Base-by-base conservation (phyloP, 2,329 filamentous ascomycete species). In the Diaporthe sp. region DNA sequence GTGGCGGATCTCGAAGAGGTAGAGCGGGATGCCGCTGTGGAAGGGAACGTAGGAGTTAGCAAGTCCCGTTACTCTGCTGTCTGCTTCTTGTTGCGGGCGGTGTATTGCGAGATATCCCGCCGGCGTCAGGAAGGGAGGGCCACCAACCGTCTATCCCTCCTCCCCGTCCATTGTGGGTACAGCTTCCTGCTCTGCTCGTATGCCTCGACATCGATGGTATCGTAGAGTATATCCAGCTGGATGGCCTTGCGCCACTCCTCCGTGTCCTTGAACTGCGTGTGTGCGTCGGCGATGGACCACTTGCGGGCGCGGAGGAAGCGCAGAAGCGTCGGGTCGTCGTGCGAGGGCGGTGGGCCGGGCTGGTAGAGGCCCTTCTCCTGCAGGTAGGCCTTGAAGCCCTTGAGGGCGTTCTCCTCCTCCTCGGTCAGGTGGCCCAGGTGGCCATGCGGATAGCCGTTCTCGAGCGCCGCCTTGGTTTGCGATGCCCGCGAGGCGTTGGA, bases 121-220 rank as follows among this genome's bases (percentile, higher is more conserved):
- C 9, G 7, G 2, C 22, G 22, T n/a, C 2, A 55, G 4, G 4
- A 28, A 31, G 49, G 22, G 51, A 28, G 39, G 60, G 19, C 4
- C 19, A 68, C 62, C 62, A 31, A 85, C 84, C 85, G 81, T 78
- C 92, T 94, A 85, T 98, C 96, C 79, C 96, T 92, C 78, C 95
- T 94, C 73, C 96, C 96, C 28, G 95, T 97, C 94, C 95, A 98
- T 91, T 98, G 95, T 34, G 96, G 95, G 82, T 98, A 98, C 87
- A 98, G 88, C 79, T 91, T 89, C 75, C 94, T 89, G 77, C 94
- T 94, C 81, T 94, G 89, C 84, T 98, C 95, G 82, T 96, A 98
- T 74, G 95, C 93, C 3, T 94, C 91, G 31, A 96, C 85, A 76
- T 98, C 95, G 80, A 98, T 98, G 44, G 94, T 96, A 82, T 94